Conservation (phyloP, 805 yeast genomes). For the Torulaspora indica region DNA sequence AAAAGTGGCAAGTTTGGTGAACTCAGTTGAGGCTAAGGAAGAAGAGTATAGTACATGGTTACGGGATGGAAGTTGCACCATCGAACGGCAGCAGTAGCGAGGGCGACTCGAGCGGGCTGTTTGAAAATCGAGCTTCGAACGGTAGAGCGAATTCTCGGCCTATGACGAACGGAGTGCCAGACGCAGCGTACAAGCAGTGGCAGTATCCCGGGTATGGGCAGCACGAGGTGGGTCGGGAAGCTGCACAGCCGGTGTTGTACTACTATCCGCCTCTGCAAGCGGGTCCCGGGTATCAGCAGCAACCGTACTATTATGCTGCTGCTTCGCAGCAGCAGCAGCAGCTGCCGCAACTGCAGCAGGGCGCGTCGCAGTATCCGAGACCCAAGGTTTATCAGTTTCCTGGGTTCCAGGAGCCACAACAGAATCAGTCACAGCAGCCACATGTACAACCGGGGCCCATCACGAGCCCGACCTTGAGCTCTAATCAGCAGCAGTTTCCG, state of each 20-base stretch:
- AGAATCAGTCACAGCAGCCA: conserved; percentile 10
- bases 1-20: not conserved
- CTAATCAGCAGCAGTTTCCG: conserved; percentile 9
- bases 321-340: conserved; percentile 10
- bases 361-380: conserved; percentile 6
- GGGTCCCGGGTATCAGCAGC: conserved; percentile 2
- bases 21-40: not conserved
- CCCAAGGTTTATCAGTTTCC: conserved; percentile 15
- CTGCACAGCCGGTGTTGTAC: conserved; percentile 6
- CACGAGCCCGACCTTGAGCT: conserved; percentile 6
- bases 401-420: conserved; percentile 17
- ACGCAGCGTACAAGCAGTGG: conserved; percentile 10
- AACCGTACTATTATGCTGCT: conserved; percentile 6
- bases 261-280: conserved; percentile 10
- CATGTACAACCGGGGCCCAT: conserved; percentile 9
- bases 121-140: not conserved
- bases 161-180: conserved; percentile 1
- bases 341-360: conserved; percentile 11
- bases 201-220: conserved; percentile 12
- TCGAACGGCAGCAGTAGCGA: conserved; percentile 7
- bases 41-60: not conserved
- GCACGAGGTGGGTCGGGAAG: conserved; percentile 4
- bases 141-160: conserved; percentile 7
- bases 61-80: conserved; percentile 6
- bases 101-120: conserved; percentile 3